Evolutionary conservation across 306 rosid species (phyloP), one percentile per base, ranked within the genome.

Genomic region (Vigna unguiculata): DNA sequence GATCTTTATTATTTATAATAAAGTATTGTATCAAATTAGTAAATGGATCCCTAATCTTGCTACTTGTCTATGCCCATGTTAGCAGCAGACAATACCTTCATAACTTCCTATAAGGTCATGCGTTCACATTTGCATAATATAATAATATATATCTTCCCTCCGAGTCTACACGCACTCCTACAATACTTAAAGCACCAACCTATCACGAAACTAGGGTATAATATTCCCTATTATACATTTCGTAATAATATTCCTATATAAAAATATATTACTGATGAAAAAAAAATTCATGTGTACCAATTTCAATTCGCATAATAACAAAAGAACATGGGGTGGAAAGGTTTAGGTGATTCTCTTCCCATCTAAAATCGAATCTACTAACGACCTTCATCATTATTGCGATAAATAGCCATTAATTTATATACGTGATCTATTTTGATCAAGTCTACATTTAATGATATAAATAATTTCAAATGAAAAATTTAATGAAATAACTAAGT

Each of bases 111-210:
- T 60, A 60, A 15, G 67, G 67, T 60, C 22, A 32, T 60, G 22
- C 22, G 45, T 60, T 60, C 67, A 60, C 45, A 60, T 45, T 28
- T 16, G 45, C 3, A 16, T 32, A 30, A 32, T 60, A 60, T 3
- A 59, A 9, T 40, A 40, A 34, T 6, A 34, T 34, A 45, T 34
- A 72, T 52, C 5, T 61, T 61, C 60, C 13, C 25, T 75, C 19
- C 69, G 41, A 49, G 34, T 69, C 63, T 24, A 38, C 28, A 49
- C 36, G 36, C 25, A 12, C 60, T 72, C 32, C 16, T 49, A 51
- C 36, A 66, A 69, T 69, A 51, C 7, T 81, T 69, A 34, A 61
- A 76, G 53, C 61, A 34, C 69, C 85, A 41, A 49, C 80, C 80
- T 38, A 81, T 40, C 70, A 65, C 75, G 41, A 60, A 25, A 54